Conservation (phyloP, 495 filamentous ascomycete species). For the Cudoniella acicularis region DNA sequence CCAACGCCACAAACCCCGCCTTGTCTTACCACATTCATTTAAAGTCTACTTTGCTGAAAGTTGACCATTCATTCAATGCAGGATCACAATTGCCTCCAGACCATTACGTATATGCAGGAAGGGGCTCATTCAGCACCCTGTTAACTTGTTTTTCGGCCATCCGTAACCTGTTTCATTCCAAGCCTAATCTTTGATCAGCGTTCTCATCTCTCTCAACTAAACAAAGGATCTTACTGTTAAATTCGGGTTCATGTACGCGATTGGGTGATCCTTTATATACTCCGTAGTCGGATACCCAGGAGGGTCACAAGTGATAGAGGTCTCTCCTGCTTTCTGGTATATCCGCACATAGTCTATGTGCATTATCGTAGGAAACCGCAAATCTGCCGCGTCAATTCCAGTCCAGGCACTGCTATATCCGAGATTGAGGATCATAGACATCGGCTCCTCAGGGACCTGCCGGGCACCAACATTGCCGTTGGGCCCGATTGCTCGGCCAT, state of each 20-base stretch:
- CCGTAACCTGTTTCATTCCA: slow-evolving; percentile 45
- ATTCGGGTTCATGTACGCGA: slow-evolving; percentile 64
- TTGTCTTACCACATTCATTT: neutral
- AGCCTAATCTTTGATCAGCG: slow-evolving; percentile 14
- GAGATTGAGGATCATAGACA: slow-evolving; percentile 69
- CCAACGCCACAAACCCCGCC: neutral
- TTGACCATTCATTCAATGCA: neutral
- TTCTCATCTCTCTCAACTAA: neutral
- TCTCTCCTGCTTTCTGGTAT: slow-evolving; percentile 58
- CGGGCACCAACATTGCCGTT: slow-evolving; percentile 73
- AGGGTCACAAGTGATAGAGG: slow-evolving; percentile 68
- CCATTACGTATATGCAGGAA: neutral
- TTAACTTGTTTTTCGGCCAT: slow-evolving; percentile 47
- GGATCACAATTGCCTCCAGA: neutral
- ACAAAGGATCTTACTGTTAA: slow-evolving; percentile 40
- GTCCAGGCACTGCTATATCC: slow-evolving; percentile 67
- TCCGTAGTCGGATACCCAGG: slow-evolving; percentile 62
- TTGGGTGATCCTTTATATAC: slow-evolving; percentile 62
- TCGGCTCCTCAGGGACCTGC: slow-evolving; percentile 64
- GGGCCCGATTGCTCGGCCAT: slow-evolving; percentile 61
- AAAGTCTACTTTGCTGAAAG: neutral
- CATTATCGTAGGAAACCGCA: slow-evolving; percentile 63
- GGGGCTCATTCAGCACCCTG: slow-evolving; percentile 14
- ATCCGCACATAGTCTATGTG: slow-evolving; percentile 72
- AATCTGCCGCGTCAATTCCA: slow-evolving; percentile 48